These are phyloP conservation scores for Tolypocladium cylindrosporum DNA, from an alignment of 2,329 filamentous ascomycete species.

Conservation along the genomic window DNA sequence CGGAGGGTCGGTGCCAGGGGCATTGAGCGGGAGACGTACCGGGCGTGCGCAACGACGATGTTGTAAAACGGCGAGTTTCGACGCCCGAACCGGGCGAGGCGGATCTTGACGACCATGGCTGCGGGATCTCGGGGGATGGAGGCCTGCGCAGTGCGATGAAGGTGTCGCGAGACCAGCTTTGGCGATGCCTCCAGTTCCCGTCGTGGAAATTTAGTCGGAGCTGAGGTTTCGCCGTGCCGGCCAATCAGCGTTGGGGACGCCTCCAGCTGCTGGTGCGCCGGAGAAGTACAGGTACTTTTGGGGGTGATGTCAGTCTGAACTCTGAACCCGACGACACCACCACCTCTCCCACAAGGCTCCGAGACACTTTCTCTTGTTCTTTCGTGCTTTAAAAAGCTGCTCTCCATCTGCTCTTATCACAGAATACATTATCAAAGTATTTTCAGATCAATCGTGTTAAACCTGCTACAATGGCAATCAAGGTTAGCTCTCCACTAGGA, in stretches of 20 bases:
- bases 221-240: constrained; percentile 24
- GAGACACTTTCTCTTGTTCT: not conserved
- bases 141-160: not conserved
- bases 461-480: constrained; percentile 17
- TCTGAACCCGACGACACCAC: not conserved
- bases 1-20: not conserved
- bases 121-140: not conserved
- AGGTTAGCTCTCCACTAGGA: constrained; percentile 11
- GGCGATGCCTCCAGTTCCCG: not conserved
- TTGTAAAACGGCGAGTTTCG: constrained; percentile 91
- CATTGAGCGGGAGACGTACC: constrained; percentile 42
- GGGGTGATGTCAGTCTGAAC: not conserved
- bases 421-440: not conserved
- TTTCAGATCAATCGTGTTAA: not conserved
- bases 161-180: not conserved
- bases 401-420: not conserved
- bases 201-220: constrained; percentile 17
- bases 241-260: constrained; percentile 6
- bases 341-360: not conserved
- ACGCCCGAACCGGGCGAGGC: constrained; percentile 87
- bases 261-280: not conserved
- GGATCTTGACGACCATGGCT: constrained; percentile 83
- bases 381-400: not conserved
- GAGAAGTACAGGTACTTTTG: not conserved
- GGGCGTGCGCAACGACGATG: constrained; percentile 88